Base-by-base conservation (phyloP, 2,329 filamentous ascomycete genomes). In the Orbilia quercus region DNA sequence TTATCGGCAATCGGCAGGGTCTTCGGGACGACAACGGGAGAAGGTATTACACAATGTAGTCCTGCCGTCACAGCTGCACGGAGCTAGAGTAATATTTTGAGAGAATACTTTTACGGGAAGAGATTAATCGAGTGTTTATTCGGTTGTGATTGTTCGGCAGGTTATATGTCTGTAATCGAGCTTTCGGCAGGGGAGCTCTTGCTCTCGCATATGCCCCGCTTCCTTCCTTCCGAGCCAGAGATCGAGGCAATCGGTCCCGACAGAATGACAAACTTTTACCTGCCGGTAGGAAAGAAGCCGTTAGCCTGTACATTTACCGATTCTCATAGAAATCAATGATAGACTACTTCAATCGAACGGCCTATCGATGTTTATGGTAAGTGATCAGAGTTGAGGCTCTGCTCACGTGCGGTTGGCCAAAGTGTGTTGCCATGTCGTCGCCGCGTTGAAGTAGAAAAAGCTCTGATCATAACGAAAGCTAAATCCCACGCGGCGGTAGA, bases 381-480 rank as follows among this genome's bases (percentile, higher is more conserved):
- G 36, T 7, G 36, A 5, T 12, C 36, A 40, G 48, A 20, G 45
- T 44, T 51, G 58, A 25, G 20, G 31, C 25, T 44, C 31, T 22
- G 50, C 51, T 44, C 38, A 47, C 50, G 60, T 50, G 44, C 11
- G 40, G 18, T 44, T 14, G 7, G 23, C 9, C 28, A 23, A 16
- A 7, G 45, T 67, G 63, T 67, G 63, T 67, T 67, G 63, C 53
- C 45, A 53, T 67, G 63, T 67, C 53, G 63, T 67, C 34, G 20
- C 16, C 14, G 28, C 36, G 9, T 47, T 34, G 25, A 23, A 51
- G 47, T 12, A 20, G 23, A 31, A 36, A 51, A 14, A n/a, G 25
- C 47, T n/a, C 9, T 9, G 28, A 9, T n/a, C n/a, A n/a, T 31
- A 9, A 4, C 28, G 9, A 31, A 51, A 51, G 48, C 48, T 57